phyloP scores from a whole-genome alignment of 2,329 filamentous ascomycete species.

The Chalaropsis thielavioides region DNA sequence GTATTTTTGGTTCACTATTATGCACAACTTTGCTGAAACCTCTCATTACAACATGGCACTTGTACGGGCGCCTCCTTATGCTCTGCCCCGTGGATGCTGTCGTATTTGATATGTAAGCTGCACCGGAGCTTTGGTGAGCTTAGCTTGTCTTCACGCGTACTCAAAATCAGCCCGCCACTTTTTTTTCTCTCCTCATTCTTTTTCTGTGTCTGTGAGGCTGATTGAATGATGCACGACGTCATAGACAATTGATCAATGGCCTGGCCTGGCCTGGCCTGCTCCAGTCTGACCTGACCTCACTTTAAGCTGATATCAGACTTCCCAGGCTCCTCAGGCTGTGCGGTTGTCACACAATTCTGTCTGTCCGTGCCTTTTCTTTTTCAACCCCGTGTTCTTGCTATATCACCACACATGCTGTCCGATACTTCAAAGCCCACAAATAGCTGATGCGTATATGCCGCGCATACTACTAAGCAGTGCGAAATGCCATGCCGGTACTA shows the following conservation, averaged over 20 bases:
- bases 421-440: too few species aligned
- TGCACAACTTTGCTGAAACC: neutral
- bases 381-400: neutral
- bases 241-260: neutral
- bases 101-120: neutral
- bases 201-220: too few species aligned
- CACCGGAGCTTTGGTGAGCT: neutral
- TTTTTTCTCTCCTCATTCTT: too few species aligned
- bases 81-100: neutral
- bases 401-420: neutral
- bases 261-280: neutral
- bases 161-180: neutral
- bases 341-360: neutral
- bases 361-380: too few species aligned
- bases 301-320: neutral
- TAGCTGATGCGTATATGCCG: too few species aligned
- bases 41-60: neutral
- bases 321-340: neutral
- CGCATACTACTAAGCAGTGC: too few species aligned
- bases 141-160: neutral
- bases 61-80: neutral
- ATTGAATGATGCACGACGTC: too few species aligned
- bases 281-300: neutral
- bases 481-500: too few species aligned
- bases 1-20: neutral